Base-by-base conservation (phyloP, 768 basidiomycete species). In the Russula dissimulans region DNA sequence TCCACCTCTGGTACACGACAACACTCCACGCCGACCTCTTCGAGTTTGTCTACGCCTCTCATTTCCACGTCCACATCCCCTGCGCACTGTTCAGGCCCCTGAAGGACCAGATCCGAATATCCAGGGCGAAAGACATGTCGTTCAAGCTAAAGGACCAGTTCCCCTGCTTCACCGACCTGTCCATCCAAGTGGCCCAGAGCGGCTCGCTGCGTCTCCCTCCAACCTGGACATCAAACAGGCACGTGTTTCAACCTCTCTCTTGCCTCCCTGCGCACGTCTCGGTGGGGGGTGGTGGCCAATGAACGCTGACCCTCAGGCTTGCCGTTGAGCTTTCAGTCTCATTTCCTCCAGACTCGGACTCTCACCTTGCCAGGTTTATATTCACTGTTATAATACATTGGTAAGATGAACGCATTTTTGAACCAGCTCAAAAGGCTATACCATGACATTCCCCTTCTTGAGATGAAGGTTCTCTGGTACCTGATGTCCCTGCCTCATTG, bases 401-500 rank as follows among this genome's bases (percentile, higher is more conserved):
- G n/a, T n/a, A 73, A 79, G 57, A 85, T 78, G 55, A 89, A 84
- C 56, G 83, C 84, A 0, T 86, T 90, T 46, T 83, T 90, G 0
- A 66, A 77, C 5, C 84, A 91, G 66, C 81, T 94, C 58, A 94
- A 92, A 75, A 79, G 79, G 54, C 78, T 92, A 0, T 97, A 97
- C 73, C 84, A 93, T 26, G 81, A 76, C 22, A 94, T 97, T 67
- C 84, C 87, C 8, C 77, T 78, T 4, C 76, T 97, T 10, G 95
- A 98, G 73, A 77, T 79, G 9, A 87, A 85, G 69, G 77, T 95
- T 12, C 78, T 85, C 68, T 91, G 42, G 86, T 94, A 3, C 91
- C 94, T 1, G 83, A 82, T 10, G 86, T 95, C 0, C 95, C 97
- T 0, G 85, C 89, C 0, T 94, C 93, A 0, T 75, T 97, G 1